These are phyloP conservation scores for Entomortierella lignicola DNA, from an alignment of 192 early-diverging fungal genomes.

Conservation along the genomic window DNA sequence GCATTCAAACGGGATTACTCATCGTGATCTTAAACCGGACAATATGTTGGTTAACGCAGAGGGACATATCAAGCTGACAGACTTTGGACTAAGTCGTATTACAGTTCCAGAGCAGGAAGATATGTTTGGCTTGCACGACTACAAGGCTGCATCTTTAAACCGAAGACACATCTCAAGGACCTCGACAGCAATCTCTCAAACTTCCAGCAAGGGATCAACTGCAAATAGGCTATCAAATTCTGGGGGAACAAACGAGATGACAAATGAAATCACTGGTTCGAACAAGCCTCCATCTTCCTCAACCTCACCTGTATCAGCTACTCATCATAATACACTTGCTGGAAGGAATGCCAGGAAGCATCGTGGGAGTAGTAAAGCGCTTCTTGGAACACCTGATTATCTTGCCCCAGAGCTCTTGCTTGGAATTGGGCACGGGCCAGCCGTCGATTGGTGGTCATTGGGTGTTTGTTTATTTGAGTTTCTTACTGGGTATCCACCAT, in stretches of 20 bases:
- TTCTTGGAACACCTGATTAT: slow-evolving; percentile 94
- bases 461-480: slow-evolving; percentile 95
- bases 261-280: neutral
- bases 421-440: slow-evolving; percentile 83
- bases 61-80: slow-evolving; percentile 94
- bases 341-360: slow-evolving; percentile 39
- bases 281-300: neutral
- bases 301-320: neutral
- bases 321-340: slow-evolving; percentile 8
- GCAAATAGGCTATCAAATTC: slow-evolving; percentile 4
- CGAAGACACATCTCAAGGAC: slow-evolving; percentile 21
- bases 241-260: neutral
- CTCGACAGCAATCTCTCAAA: neutral
- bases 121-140: slow-evolving; percentile 44
- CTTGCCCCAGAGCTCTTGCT: slow-evolving; percentile 93
- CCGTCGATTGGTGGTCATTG: slow-evolving; percentile 97
- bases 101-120: slow-evolving; percentile 66
- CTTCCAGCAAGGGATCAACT: neutral
- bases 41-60: slow-evolving; percentile 89
- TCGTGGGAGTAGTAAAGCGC: slow-evolving; percentile 57
- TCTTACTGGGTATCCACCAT: slow-evolving; percentile 89
- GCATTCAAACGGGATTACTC: slow-evolving; percentile 90
- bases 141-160: slow-evolving; percentile 37
- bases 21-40: slow-evolving; percentile 85
- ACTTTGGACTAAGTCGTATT: slow-evolving; percentile 94